Conservation (phyloP, 164 flowering plant genomes). For the Santalum album region DNA sequence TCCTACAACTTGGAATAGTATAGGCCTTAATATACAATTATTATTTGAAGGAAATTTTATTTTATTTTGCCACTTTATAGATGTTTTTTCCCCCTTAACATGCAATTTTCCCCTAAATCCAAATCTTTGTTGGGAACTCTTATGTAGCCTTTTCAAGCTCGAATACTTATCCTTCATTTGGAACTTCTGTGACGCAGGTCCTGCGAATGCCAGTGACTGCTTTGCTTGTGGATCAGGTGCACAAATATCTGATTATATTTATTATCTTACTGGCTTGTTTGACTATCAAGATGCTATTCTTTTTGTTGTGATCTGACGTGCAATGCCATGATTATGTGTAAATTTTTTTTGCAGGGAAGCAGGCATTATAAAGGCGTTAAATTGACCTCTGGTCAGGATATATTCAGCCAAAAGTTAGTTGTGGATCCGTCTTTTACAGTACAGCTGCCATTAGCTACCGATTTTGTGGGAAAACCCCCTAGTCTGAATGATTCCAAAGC, state of each 20-base stretch:
- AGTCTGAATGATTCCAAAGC: constrained; percentile 12
- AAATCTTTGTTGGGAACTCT: not conserved
- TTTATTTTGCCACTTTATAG: no score
- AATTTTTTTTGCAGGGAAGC: constrained; percentile 35
- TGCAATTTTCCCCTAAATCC: no score
- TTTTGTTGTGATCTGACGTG: no score
- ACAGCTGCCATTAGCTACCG: constrained; percentile 14
- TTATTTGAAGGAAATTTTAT: no score
- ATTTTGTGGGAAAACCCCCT: constrained; percentile 18
- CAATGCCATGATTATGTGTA: no score
- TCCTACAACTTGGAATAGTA: no score
- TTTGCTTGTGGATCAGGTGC: constrained; percentile 67
- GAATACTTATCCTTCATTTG: not conserved
- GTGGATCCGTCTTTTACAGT: constrained; percentile 52
- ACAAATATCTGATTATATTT: not conserved
- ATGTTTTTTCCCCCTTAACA: no score
- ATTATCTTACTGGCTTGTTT: not conserved
- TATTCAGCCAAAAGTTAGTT: constrained; percentile 58
- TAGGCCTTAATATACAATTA: no score
- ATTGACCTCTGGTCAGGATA: constrained; percentile 74
- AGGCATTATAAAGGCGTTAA: constrained; percentile 55
- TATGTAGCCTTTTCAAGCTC: not conserved
- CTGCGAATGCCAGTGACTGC: constrained; percentile 68
- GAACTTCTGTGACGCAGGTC: constrained; percentile 38
- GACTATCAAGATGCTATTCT: not conserved